A percentile compares a stretch with the other conserved stretches of the same genome.
phyloP scores from a whole-genome alignment of 1,139 yeast genomes.

The Kluyveromyces sp. region DNA sequence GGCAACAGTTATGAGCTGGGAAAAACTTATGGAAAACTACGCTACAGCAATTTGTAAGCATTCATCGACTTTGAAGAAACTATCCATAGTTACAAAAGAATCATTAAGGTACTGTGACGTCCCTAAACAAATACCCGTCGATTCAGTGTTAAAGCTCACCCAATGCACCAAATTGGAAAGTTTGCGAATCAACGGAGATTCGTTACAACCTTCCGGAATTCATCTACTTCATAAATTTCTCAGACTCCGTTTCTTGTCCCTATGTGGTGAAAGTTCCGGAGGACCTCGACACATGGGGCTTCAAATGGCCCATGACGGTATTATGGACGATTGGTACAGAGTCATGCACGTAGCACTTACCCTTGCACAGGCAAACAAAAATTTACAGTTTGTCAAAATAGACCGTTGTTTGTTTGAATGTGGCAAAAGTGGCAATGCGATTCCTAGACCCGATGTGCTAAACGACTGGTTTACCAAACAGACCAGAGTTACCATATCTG shows the following conservation, averaged over 20 bases:
- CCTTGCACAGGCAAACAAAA: conserved; percentile 28
- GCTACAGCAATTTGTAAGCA: conserved; percentile 29
- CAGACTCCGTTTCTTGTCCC: conserved; percentile 35
- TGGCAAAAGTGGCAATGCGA: conserved; percentile 8
- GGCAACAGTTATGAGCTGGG: conserved; percentile 22
- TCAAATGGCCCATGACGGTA: conserved; percentile 46
- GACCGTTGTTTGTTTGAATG: conserved; percentile 33
- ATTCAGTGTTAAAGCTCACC: conserved; percentile 17
- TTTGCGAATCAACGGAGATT: conserved; percentile 38
- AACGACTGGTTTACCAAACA: conserved; percentile 17
- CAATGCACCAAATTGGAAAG: conserved; percentile 27
- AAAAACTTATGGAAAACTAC: conserved; percentile 30
- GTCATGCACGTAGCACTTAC: conserved; percentile 47
- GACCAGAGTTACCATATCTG: conserved; percentile 7
- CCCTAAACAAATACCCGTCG: conserved; percentile 29
- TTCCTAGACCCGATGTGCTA: conserved; percentile 19
- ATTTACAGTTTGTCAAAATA: conserved; percentile 39
- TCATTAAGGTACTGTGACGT: conserved; percentile 31
- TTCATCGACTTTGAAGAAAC: conserved; percentile 27
- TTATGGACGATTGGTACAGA: conserved; percentile 51
- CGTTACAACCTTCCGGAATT: conserved; percentile 28
- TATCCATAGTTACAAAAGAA: conserved; percentile 39
- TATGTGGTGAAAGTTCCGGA: conserved; percentile 46
- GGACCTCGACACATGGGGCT: conserved; percentile 51
- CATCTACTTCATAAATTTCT: conserved; percentile 28